Percentiles rank a stretch among this genome's conserved stretches.
These are phyloP conservation scores for Lyophyllum shimeji DNA, from an alignment of 768 basidiomycete species.

Conservation along the genomic window DNA sequence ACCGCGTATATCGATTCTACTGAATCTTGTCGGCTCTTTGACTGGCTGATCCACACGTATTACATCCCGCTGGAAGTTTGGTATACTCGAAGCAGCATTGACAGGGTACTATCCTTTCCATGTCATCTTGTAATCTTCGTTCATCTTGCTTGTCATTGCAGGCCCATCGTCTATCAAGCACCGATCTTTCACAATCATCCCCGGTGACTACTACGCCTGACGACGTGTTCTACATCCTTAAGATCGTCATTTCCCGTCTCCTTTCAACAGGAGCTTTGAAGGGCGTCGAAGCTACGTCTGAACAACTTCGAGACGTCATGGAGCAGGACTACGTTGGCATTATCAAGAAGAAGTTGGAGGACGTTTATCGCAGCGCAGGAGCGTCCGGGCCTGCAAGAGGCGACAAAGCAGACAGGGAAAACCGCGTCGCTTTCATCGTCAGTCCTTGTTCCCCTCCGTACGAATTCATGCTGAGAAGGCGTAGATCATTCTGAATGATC, in stretches of 20 bases:
- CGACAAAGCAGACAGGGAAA: conserved; percentile 83
- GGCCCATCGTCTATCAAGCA: conserved; percentile 85
- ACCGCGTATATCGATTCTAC: conserved; percentile 43
- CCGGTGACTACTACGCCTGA: conserved; percentile 80
- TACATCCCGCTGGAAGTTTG: conserved; percentile 91
- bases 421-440: conserved; percentile 79
- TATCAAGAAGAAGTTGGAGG: conserved; percentile 84
- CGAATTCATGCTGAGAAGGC: background rate
- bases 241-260: conserved; percentile 75
- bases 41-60: conserved; percentile 65
- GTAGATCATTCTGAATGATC: conserved; percentile 88
- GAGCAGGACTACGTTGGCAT: conserved; percentile 82
- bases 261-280: conserved; percentile 72
- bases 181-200: conserved; percentile 64
- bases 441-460: conserved; percentile 27
- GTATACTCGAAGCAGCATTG: conserved; percentile 84
- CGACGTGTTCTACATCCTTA: conserved; percentile 95
- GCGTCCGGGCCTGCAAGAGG: conserved; percentile 46
- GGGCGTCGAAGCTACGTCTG: conserved; percentile 57
- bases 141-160: conserved; percentile 29
- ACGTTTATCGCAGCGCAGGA: conserved; percentile 67
- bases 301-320: conserved; percentile 68
- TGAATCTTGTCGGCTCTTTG: conserved; percentile 57
- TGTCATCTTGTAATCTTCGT: background rate
- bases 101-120: conserved; percentile 60